These are phyloP conservation scores for Neospora caninum DNA, from an alignment of 169 alveolate species.

Conservation along the genomic window DNA sequence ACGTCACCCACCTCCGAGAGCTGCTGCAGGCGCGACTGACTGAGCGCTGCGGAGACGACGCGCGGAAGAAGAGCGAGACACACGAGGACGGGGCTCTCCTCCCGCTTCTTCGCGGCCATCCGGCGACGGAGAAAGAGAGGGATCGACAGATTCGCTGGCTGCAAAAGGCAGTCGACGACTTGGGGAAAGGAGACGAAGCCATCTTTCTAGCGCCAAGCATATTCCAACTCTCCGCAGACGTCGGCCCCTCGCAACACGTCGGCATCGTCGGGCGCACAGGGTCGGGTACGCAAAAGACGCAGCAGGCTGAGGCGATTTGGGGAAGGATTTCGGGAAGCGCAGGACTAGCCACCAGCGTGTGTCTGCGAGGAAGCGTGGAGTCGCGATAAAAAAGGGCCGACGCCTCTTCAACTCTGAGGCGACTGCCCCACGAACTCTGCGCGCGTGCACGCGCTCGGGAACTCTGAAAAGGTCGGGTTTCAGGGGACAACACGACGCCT, in stretches of 20 bases:
- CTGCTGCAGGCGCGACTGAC: background rate
- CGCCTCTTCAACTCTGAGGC: too few species aligned
- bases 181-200: conserved; percentile 1
- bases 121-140: background rate
- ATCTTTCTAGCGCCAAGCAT: conserved; percentile 78
- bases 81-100: background rate
- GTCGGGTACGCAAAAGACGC: conserved; percentile 85
- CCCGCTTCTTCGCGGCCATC: background rate
- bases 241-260: conserved; percentile 80
- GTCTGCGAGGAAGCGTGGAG: too few species aligned
- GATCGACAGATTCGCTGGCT: background rate
- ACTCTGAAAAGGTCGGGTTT: too few species aligned
- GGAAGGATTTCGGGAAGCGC: too few species aligned
- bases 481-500: background rate
- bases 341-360: too few species aligned
- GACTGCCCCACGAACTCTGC: too few species aligned
- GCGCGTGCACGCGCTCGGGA: too few species aligned
- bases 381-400: too few species aligned
- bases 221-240: conserved; percentile 71
- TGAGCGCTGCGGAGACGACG: background rate
- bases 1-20: background rate
- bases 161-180: background rate
- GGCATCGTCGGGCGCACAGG: conserved; percentile 92
- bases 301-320: too few species aligned
- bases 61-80: background rate